A percentile compares a stretch with the other conserved stretches of the same genome.
These are phyloP conservation scores for Dothideomycetidae sp. DNA, from an alignment of 2,329 filamentous ascomycete species.

Conservation along the genomic window DNA sequence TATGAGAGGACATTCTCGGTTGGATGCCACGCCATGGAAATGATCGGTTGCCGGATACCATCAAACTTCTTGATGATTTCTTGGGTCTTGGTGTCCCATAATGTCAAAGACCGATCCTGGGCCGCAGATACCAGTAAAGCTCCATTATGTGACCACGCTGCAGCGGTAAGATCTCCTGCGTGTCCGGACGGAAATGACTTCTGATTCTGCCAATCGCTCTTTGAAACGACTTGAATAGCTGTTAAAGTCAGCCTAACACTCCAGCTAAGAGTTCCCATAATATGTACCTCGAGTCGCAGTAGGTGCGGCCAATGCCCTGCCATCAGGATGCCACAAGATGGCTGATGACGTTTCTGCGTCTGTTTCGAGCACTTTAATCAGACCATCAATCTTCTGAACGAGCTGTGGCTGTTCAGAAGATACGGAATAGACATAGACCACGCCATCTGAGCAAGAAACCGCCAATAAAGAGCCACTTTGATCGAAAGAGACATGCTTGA, in stretches of 20 bases:
- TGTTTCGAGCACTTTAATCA: constrained; percentile 65
- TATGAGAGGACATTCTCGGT: constrained; percentile 79
- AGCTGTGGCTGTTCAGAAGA: constrained; percentile 65
- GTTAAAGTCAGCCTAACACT: not conserved
- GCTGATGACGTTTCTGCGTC: constrained; percentile 63
- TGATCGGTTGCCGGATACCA: constrained; percentile 56
- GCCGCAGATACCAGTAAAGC: constrained; percentile 58
- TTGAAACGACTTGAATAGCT: constrained; percentile 78
- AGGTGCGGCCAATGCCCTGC: constrained; percentile 73
- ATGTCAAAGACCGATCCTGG: constrained; percentile 47
- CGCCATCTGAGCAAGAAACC: constrained; percentile 75
- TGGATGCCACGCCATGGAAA: constrained; percentile 83
- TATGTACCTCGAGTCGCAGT: constrained; percentile 50
- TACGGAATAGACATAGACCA: constrained; percentile 80
- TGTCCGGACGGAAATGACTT: constrained; percentile 66
- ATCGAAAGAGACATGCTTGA: constrained; percentile 86
- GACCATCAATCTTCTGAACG: constrained; percentile 68
- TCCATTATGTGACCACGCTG: constrained; percentile 91
- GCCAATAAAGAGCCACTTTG: constrained; percentile 60
- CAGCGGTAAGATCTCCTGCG: constrained; percentile 66
- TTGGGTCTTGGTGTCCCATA: constrained; percentile 88
- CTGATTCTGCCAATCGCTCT: constrained; percentile 78
- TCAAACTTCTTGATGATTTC: constrained; percentile 63
- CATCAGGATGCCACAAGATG: constrained; percentile 86
- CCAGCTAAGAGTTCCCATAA: not conserved